Evolutionary conservation across 768 basidiomycete species (phyloP), one percentile per base, ranked within the genome.

Genomic region (Boletus sp.): DNA sequence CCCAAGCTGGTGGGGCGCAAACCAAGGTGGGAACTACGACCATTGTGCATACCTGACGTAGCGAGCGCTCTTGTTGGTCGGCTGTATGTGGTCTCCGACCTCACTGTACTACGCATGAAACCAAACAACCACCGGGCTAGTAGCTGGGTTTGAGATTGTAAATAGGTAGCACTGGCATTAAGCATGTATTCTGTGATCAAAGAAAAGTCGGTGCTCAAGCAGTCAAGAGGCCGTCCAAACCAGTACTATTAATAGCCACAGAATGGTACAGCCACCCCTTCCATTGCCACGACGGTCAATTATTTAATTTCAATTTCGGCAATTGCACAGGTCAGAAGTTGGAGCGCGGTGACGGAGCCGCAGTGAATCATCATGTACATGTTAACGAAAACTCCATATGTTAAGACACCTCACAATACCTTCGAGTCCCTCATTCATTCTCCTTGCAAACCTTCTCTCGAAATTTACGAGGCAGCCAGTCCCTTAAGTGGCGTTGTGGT

Each of bases 1-100:
- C 74, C 80, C 82, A 10, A 66, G 71, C 60, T 83, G 81, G 83
- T 83, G 82, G 83, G 81, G 80, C 5, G 82, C 81, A 11, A 81
- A 84, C 62, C 81, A 83, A 59, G 68, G 67, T 30, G 81, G 80
- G 60, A 72, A 76, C 64, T 74, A 69, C 30, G 68, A 70, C 28
- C 70, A 4, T 33, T 70, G 70, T 44, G 56, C 64, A 46, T 63
- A 42, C 47, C 39, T 71, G 39, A 60, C 54, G 10, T 67, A 66
- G 50, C 11, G 17, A 12, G 18, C 29, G 30, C n/a, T 28, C 20
- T 20, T 24, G 24, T 24, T 24, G 24, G 47, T 28, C 3, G 11
- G 24, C 15, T 37, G 33, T 14, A 11, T 50, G 18, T 32, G 30
- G 39, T 10, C n/a, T 46, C 24, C 24, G 7, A 28, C 7, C 37